Evolutionary conservation across 2,329 filamentous ascomycete species (phyloP).

Genomic region (Alternaria novae-zelandiae): DNA sequence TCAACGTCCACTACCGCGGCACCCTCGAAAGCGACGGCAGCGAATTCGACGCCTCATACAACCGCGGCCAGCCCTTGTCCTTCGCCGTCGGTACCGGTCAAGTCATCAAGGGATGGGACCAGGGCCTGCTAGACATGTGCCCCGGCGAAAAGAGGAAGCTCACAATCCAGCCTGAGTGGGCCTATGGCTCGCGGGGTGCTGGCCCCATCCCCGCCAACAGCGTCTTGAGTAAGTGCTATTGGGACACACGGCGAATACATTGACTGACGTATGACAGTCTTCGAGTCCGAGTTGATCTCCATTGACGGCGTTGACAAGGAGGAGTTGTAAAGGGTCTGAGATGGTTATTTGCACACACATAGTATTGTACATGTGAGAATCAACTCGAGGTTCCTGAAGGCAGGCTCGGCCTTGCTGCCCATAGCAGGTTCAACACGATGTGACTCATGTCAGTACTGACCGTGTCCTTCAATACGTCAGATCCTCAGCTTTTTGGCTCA

Average conservation of each 20-base stretch:
- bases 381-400: neutral
- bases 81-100: slow-evolving; percentile 83
- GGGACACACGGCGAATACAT: neutral
- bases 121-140: slow-evolving; percentile 93
- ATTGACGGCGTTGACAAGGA: slow-evolving; percentile 73
- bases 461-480: neutral
- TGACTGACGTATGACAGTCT: slow-evolving; percentile 62
- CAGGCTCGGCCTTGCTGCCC: neutral
- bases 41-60: slow-evolving; percentile 66
- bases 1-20: slow-evolving; percentile 84
- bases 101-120: slow-evolving; percentile 97
- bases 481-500: neutral
- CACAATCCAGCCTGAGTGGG: slow-evolving; percentile 86
- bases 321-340: slow-evolving; percentile 30
- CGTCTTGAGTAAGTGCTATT: slow-evolving; percentile 68
- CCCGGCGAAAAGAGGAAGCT: slow-evolving; percentile 91
- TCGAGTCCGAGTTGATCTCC: slow-evolving; percentile 86
- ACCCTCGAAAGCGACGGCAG: slow-evolving; percentile 72
- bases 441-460: neutral
- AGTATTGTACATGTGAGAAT: neutral
- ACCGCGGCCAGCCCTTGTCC: slow-evolving; percentile 75
- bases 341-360: neutral
- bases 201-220: slow-evolving; percentile 87
- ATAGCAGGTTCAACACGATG: neutral
- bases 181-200: slow-evolving; percentile 78